phyloP scores from a whole-genome alignment of 768 basidiomycete genomes.

The Boletus subcaerulescens region DNA sequence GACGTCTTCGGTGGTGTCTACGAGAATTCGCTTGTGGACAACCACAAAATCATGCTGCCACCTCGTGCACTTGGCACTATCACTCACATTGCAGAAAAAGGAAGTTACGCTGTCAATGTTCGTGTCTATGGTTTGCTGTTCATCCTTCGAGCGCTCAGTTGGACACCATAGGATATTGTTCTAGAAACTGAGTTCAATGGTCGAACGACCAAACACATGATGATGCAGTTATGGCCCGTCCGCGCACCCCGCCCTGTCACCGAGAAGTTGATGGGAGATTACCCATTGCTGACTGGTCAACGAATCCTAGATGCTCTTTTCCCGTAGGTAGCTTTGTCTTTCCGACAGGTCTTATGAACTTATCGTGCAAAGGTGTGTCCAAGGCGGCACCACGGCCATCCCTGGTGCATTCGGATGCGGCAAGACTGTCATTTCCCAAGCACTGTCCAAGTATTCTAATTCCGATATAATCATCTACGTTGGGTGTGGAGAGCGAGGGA shows the following conservation, averaged over 20 bases:
- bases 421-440: slow-evolving; percentile 98
- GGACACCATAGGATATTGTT: slow-evolving; percentile 70
- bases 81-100: slow-evolving; percentile 90
- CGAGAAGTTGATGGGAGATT: slow-evolving; percentile 93
- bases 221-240: slow-evolving; percentile 99
- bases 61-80: slow-evolving; percentile 95
- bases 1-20: slow-evolving; percentile 95
- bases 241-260: slow-evolving; percentile 93
- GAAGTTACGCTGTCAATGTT: slow-evolving; percentile 89
- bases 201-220: slow-evolving; percentile 85
- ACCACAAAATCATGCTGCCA: slow-evolving; percentile 96
- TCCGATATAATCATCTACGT: slow-evolving; percentile 99
- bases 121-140: slow-evolving; percentile 24
- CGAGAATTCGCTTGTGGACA: slow-evolving; percentile 94
- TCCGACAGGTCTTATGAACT: not conserved
- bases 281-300: slow-evolving; percentile 92
- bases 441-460: slow-evolving; percentile 97
- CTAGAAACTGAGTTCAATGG: slow-evolving; percentile 98
- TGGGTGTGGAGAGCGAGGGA: slow-evolving; percentile 98
- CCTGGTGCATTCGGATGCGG: slow-evolving; percentile 99
- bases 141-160: not conserved
- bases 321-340: slow-evolving; percentile 56
- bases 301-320: slow-evolving; percentile 96
- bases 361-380: slow-evolving; percentile 67
- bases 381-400: slow-evolving; percentile 95